Conservation (phyloP, 371 early-diverging fungal species). For the Apophysomyces trapeziformis region DNA sequence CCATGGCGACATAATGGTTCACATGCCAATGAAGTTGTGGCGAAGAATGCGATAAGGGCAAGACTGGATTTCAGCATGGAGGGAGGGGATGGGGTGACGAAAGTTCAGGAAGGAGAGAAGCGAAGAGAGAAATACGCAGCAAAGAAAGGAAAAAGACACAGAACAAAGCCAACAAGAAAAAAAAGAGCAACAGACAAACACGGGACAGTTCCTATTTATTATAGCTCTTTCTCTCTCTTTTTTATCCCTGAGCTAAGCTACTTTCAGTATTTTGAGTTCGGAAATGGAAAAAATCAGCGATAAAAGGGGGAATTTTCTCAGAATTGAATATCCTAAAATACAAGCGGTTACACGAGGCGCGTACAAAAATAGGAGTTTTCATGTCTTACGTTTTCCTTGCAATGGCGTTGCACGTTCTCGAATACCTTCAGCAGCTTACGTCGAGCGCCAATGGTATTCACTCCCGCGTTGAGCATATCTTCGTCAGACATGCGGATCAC, state of each 20-base stretch:
- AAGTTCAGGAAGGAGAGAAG: not conserved
- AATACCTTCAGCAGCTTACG: conserved; percentile 96
- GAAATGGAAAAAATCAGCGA: conserved; percentile 3
- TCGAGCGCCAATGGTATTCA: conserved; percentile 92
- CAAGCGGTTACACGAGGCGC: not conserved
- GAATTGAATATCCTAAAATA: conserved; percentile 8
- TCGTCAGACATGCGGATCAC: conserved; percentile 87
- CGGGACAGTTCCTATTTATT: conserved; percentile 4
- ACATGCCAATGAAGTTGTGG: conserved; percentile 46
- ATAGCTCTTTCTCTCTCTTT: not conserved
- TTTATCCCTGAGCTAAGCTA: not conserved
- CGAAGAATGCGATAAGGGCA: conserved; percentile 5
- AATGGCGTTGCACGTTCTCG: conserved; percentile 75
- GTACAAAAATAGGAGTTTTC: conserved; percentile 5
- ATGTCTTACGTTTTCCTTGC: conserved; percentile 46
- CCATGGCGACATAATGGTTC: conserved; percentile 63
- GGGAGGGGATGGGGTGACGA: not conserved
- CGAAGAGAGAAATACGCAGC: not conserved
- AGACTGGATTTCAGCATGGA: conserved; percentile 17
- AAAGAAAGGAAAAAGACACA: not conserved
- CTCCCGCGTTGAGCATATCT: conserved; percentile 83
- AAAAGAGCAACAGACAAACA: not conserved
- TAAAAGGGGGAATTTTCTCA: conserved; percentile 7
- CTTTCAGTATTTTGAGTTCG: conserved; percentile 9
- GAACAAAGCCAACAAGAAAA: not conserved